Evolutionary conservation across 208 protist genomes (phyloP), one percentile per base, ranked within the genome.

Genomic region (Endotrypanum monterogeii): DNA sequence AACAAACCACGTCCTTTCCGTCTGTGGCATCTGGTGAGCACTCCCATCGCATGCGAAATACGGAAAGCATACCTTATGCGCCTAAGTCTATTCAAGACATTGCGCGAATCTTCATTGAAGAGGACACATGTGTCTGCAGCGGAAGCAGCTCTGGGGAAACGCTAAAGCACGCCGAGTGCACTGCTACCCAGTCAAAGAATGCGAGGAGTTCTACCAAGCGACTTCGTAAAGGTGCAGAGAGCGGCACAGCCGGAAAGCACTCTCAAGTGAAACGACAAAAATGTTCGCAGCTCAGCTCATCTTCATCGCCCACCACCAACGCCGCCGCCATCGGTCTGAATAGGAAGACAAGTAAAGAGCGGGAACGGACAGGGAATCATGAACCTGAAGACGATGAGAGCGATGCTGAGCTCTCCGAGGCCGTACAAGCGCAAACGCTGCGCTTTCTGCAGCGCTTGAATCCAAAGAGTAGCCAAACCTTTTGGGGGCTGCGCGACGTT

Each of bases 401-500:
- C 20, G 91, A 95, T 66, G 82, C 75, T 35, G 73, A 71, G 4
- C 60, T 93, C 30, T 82, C 91, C 14, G 77, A 70, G 25, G 85
- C 89, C 12, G 86, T 95, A 9, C 69, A 90, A 25, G 66, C 71
- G 25, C 77, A 79, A n/a, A 73, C 87, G 30, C 71, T 89, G 28
- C 68, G 46, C 14, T 94, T 95, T 77, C 71, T 95, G 41, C 46
- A 85, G 37, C 67, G 70, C 23, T 83, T 95, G 18, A 71, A 54
- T 39, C 73, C 84, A 1, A 57, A 44, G 16, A 70, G 79, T 39
- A 82, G 83, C n/a, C 61, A 85, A 48, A 37, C 71, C 30, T 92
- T 95, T 75, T 95, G 90, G 90, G 74, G 74, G 3, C 62, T 90
- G 46, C 86, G 90, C 37, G 74, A 84, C 35, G 86, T 90, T 32